phyloP scores from a whole-genome alignment of 305 asterid species.

The Withania somnifera region DNA sequence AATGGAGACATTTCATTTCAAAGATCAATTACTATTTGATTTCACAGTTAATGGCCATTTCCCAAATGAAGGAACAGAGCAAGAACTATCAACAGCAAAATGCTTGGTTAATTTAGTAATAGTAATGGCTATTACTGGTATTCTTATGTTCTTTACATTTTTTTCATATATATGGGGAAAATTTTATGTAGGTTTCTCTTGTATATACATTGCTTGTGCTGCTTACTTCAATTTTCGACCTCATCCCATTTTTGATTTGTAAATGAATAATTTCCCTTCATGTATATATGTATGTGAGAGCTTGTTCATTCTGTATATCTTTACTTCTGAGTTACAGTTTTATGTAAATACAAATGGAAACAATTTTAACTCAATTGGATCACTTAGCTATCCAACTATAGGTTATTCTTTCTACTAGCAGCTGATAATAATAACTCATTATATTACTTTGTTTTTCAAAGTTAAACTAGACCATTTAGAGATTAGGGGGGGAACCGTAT shows the following conservation, averaged over 20 bases:
- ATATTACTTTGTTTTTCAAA: too few species aligned
- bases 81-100: constrained; percentile 36
- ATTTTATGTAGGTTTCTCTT: constrained; percentile 37
- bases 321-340: background rate
- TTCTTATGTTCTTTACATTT: constrained; percentile 18
- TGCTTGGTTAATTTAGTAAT: constrained; percentile 32
- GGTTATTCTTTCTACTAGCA: background rate
- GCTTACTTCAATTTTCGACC: constrained; percentile 12
- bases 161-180: constrained; percentile 39
- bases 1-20: constrained; percentile 28
- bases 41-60: constrained; percentile 38
- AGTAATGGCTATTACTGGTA: constrained; percentile 30
- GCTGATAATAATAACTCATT: background rate
- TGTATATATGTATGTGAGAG: background rate
- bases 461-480: too few species aligned
- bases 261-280: too few species aligned
- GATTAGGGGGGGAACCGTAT: too few species aligned
- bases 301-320: background rate
- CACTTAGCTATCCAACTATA: background rate
- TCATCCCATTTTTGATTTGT: background rate
- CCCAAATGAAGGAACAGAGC: constrained; percentile 45
- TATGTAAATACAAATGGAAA: background rate
- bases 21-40: constrained; percentile 46
- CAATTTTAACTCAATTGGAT: background rate
- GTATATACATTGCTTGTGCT: constrained; percentile 31